phyloP scores from a whole-genome alignment of 768 basidiomycete genomes.

The Melanogaster broomeanus region DNA sequence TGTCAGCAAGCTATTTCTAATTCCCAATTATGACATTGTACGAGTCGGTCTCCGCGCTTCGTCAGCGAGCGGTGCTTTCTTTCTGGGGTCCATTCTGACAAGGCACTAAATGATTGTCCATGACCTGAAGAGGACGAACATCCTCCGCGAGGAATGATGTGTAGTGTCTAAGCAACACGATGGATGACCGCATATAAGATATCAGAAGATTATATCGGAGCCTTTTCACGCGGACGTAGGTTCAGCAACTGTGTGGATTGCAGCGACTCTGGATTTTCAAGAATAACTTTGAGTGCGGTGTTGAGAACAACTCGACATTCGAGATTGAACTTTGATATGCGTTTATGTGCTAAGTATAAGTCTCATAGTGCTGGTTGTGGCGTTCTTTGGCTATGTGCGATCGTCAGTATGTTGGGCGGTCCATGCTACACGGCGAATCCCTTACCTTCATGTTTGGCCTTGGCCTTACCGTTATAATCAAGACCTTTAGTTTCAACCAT shows the following conservation, averaged over 20 bases:
- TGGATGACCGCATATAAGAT: background rate
- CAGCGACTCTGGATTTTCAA: no score
- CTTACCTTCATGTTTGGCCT: slow-evolving; percentile 42
- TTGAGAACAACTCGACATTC: no score
- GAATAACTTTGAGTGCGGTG: no score
- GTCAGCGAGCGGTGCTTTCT: no score
- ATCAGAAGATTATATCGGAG: background rate
- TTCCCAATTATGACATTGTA: background rate
- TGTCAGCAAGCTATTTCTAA: background rate
- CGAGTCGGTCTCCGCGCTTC: background rate
- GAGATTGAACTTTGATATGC: no score
- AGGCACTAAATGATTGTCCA: background rate
- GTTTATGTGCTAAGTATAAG: no score
- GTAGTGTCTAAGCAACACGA: background rate
- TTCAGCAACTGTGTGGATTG: no score
- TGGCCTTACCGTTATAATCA: slow-evolving; percentile 45
- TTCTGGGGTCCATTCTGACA: background rate
- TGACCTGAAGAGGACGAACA: no score
- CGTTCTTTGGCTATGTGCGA: slow-evolving; percentile 8
- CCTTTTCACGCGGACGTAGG: no score
- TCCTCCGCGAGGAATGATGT: background rate
- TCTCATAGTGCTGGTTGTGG: background rate
- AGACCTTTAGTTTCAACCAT: slow-evolving; percentile 61
- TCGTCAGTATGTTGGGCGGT: background rate
- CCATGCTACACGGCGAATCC: background rate